These are phyloP conservation scores for Boletus subparvulus DNA, from an alignment of 768 basidiomycete species.

Conservation along the genomic window DNA sequence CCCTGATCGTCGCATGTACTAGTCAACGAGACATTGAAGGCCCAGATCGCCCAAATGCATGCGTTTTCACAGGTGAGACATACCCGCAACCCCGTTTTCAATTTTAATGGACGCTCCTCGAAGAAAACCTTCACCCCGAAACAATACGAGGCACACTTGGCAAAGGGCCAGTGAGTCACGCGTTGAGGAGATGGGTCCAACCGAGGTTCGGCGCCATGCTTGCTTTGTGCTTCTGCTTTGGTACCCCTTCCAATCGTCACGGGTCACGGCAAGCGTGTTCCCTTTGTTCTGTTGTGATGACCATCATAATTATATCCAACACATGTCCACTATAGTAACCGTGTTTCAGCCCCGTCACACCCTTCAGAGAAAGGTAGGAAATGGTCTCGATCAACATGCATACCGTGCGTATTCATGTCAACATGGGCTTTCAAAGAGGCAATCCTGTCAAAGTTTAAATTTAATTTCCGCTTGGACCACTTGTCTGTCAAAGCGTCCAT, in stretches of 20 bases:
- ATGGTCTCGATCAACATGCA: neutral
- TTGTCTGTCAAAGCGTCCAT: neutral
- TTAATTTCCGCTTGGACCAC: conserved; percentile 13
- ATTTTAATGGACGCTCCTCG: neutral
- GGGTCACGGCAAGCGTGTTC: neutral
- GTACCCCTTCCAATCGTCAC: no score
- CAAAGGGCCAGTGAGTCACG: conserved; percentile 28
- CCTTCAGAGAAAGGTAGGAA: neutral
- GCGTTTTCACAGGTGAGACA: conserved; percentile 79
- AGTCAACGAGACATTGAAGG: conserved; percentile 80
- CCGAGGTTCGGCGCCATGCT: neutral
- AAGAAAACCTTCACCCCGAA: conserved; percentile 75
- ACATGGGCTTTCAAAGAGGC: neutral
- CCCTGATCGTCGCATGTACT: conserved; percentile 4
- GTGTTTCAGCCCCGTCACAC: neutral
- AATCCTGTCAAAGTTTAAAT: neutral
- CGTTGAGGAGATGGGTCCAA: neutral
- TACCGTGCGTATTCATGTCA: neutral
- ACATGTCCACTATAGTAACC: neutral
- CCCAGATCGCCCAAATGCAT: conserved; percentile 76
- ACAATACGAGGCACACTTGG: conserved; percentile 56
- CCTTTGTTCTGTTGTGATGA: conserved; percentile 3
- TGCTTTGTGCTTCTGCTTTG: neutral
- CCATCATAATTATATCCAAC: neutral
- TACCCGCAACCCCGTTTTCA: neutral